Conservation (phyloP, 768 basidiomycete species). For the Pleurotus eryngii region DNA sequence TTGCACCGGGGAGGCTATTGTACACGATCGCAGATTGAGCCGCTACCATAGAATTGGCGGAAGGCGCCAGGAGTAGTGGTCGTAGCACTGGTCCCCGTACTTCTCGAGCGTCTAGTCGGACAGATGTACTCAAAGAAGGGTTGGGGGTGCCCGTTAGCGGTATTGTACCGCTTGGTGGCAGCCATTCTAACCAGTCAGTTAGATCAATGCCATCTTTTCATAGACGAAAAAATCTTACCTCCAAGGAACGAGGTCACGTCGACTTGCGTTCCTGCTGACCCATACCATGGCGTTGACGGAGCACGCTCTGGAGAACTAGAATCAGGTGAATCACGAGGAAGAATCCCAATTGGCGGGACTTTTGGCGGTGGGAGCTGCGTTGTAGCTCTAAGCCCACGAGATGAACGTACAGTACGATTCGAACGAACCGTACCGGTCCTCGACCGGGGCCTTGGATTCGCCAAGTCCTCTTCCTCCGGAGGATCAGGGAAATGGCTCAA, state of each 20-base stretch:
- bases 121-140: background rate
- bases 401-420: background rate
- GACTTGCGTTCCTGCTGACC: conserved; percentile 53
- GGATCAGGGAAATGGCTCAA: conserved; percentile 70
- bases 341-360: background rate
- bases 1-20: background rate
- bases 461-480: conserved; percentile 29
- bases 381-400: background rate
- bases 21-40: background rate
- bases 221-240: conserved; percentile 23
- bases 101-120: background rate
- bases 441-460: conserved; percentile 10
- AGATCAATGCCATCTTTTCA: too few relatives aligned
- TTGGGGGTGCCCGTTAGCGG: background rate
- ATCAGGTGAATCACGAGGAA: background rate
- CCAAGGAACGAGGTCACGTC: conserved; percentile 77
- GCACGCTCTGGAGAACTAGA: background rate
- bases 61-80: background rate
- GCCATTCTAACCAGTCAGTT: background rate
- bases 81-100: background rate
- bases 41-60: background rate
- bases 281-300: conserved; percentile 18
- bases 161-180: background rate
- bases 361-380: background rate
- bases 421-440: conserved; percentile 1